These are phyloP conservation scores for Eremothecium sinecaudum DNA, from an alignment of 1,139 yeast genomes.

Conservation along the genomic window DNA sequence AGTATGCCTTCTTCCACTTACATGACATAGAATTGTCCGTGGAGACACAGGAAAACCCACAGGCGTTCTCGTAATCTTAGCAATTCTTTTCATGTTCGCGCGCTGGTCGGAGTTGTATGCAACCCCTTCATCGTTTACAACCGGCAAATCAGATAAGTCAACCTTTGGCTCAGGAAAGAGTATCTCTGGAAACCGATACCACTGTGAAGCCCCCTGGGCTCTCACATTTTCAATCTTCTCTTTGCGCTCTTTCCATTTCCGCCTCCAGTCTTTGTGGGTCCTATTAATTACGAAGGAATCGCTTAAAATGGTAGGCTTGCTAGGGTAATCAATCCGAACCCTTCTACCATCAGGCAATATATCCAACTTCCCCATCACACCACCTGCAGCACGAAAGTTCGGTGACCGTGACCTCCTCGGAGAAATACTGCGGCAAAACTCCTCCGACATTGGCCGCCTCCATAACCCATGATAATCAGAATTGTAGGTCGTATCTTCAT, in stretches of 20 bases:
- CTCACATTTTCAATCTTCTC: conserved; percentile 12
- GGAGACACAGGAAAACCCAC: conserved; percentile 31
- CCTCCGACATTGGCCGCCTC: neutral
- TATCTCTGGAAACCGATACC: conserved; percentile 18
- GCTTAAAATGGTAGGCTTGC: conserved; percentile 24
- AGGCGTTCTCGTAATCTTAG: conserved; percentile 16
- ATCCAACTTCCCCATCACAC: conserved; percentile 5
- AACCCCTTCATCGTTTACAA: conserved; percentile 18
- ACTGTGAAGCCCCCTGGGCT: conserved; percentile 9
- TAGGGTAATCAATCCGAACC: conserved; percentile 30
- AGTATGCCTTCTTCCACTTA: conserved; percentile 63
- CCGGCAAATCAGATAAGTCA: conserved; percentile 6
- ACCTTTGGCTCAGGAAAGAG: conserved; percentile 14
- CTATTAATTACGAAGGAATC: conserved; percentile 26
- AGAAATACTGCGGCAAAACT: conserved; percentile 10
- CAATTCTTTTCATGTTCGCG: conserved; percentile 12
- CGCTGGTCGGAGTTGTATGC: conserved; percentile 23
- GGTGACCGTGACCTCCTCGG: conserved; percentile 8
- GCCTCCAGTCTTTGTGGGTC: conserved; percentile 19
- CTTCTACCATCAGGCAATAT: conserved; percentile 19
- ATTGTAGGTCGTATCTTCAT: conserved; percentile 16
- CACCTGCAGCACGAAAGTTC: conserved; percentile 5
- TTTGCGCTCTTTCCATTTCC: conserved; percentile 18
- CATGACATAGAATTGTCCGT: conserved; percentile 52
- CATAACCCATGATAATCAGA: neutral